Conservation (phyloP, 768 basidiomycete species). For the Termitomyces sp. region DNA sequence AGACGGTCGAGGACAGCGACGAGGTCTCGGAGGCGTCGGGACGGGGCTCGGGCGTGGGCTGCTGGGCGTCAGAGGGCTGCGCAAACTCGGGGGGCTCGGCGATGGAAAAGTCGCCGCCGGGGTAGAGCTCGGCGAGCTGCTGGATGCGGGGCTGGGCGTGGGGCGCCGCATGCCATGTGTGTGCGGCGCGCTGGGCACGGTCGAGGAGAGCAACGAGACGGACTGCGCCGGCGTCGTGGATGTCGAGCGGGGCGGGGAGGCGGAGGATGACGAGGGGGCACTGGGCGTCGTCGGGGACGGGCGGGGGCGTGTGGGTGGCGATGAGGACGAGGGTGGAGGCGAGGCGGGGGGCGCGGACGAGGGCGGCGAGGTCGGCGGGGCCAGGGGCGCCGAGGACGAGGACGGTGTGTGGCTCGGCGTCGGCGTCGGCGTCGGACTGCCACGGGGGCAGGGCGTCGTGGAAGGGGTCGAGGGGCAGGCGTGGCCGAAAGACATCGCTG, state of each 20-base stretch:
- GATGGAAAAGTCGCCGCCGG: constrained; percentile 28
- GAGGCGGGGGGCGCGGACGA: constrained; percentile 29
- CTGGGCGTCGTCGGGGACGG: constrained; percentile 15
- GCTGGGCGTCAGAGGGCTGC: not conserved
- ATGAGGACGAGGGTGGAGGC: constrained; percentile 30
- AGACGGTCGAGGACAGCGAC: not conserved
- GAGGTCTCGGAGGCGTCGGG: not conserved
- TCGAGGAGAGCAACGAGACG: constrained; percentile 35
- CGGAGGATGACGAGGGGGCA: constrained; percentile 27
- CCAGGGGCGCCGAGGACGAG: constrained; percentile 36
- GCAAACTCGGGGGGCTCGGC: constrained; percentile 17
- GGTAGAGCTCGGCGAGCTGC: constrained; percentile 27
- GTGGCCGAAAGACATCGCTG: constrained; percentile 28
- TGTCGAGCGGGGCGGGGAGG: constrained; percentile 24
- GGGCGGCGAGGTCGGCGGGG: constrained; percentile 25
- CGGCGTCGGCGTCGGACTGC: constrained; percentile 11
- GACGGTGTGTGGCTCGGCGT: constrained; percentile 19
- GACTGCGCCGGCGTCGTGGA: constrained; percentile 31
- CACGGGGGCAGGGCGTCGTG: not conserved
- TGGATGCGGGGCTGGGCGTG: constrained; percentile 16
- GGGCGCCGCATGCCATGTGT: constrained; percentile 17
- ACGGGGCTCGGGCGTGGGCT: not conserved
- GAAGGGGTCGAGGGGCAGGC: constrained; percentile 32
- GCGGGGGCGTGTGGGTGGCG: constrained; percentile 32
- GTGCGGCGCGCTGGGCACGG: constrained; percentile 31